Evolutionary conservation across 768 basidiomycete species (phyloP).

Genomic region (Mrakia gelida): DNA sequence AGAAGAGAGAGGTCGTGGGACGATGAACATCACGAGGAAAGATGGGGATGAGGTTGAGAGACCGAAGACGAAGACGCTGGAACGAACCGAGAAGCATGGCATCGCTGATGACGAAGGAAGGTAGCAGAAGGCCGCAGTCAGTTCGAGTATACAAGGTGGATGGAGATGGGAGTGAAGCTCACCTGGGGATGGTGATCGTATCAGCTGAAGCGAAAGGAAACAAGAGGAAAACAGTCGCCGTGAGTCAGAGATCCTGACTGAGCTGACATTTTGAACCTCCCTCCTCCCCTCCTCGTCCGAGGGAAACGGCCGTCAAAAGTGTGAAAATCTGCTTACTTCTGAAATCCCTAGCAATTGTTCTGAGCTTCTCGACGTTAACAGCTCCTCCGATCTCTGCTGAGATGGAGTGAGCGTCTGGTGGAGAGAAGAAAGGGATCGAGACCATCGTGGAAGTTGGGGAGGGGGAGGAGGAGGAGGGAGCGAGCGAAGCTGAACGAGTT

Average conservation of each 20-base stretch:
- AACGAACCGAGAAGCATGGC: conserved; percentile 40
- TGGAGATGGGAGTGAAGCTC: not conserved
- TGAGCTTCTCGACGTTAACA: conserved; percentile 40
- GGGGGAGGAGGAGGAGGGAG: not conserved
- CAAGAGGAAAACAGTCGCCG: not conserved
- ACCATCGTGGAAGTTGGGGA: conserved; percentile 4
- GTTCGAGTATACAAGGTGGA: not conserved
- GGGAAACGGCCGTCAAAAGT: not conserved
- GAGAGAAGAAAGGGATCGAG: not conserved
- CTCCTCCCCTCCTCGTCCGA: not conserved
- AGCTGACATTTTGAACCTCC: too few species aligned
- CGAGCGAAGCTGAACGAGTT: not conserved
- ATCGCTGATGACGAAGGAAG: conserved; percentile 35
- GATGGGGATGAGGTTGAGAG: not conserved
- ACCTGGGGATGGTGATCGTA: conserved; percentile 43
- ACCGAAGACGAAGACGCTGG: not conserved
- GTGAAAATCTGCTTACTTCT: conserved; percentile 39
- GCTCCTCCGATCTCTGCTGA: conserved; percentile 43
- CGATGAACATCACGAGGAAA: not conserved
- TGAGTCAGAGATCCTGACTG: conserved; percentile 4
- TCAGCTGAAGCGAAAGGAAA: conserved; percentile 38
- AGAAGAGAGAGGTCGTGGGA: too few species aligned
- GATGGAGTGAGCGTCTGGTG: conserved; percentile 30
- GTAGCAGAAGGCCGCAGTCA: not conserved
- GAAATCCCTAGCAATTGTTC: conserved; percentile 42